Conservation (phyloP, 2,329 filamentous ascomycete species). For the Trichoderma sp. region DNA sequence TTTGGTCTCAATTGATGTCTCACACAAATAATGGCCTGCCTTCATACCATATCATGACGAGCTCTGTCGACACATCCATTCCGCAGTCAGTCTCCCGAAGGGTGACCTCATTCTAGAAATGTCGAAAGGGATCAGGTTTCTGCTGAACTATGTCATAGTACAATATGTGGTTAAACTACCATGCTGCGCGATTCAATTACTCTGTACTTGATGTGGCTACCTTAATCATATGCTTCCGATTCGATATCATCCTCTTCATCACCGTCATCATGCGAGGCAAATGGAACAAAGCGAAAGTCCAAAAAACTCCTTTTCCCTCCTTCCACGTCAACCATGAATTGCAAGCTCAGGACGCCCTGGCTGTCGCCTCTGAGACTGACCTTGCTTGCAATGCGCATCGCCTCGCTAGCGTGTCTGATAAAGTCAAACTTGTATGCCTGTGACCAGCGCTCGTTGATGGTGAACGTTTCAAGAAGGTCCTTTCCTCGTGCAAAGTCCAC, state of each 20-base stretch:
- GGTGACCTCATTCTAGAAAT: neutral
- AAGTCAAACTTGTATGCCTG: conserved; percentile 86
- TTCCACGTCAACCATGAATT: conserved; percentile 93
- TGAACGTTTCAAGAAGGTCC: conserved; percentile 71
- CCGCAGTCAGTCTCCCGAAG: neutral
- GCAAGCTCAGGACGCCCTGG: conserved; percentile 87
- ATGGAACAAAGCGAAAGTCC: conserved; percentile 79
- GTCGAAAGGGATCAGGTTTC: neutral
- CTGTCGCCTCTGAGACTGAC: conserved; percentile 85
- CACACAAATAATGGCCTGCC: conserved; percentile 4
- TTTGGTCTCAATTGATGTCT: conserved; percentile 13
- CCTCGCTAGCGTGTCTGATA: conserved; percentile 78
- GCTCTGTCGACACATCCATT: neutral
- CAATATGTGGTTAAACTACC: neutral
- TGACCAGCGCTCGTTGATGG: conserved; percentile 55
- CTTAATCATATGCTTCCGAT: neutral
- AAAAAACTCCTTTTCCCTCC: conserved; percentile 67
- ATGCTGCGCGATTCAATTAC: neutral
- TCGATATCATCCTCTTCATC: conserved; percentile 20
- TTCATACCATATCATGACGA: neutral
- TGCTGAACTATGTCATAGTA: neutral
- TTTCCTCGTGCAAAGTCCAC: conserved; percentile 64
- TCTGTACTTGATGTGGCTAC: neutral
- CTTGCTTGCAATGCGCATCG: conserved; percentile 92
- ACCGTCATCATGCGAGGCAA: conserved; percentile 56